A percentile compares a stretch with the other conserved stretches of the same genome.
phyloP scores from a whole-genome alignment of 1,284 basidiomycete genomes.

The Ustilago loliicola region DNA sequence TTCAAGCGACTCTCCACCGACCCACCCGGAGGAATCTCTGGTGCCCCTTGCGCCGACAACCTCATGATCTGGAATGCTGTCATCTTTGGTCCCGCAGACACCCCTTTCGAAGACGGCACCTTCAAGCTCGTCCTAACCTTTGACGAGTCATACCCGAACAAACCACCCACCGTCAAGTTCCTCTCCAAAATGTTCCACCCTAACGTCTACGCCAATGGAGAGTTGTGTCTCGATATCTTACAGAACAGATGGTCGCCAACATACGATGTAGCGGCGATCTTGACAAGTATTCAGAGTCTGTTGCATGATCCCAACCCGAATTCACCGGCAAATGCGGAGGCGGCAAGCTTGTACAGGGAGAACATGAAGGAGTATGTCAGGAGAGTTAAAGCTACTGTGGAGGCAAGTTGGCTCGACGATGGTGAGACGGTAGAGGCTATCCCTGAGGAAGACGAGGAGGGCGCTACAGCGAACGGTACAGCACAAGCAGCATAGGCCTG shows the following conservation, averaged over 20 bases:
- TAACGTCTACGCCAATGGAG: constrained; percentile 97
- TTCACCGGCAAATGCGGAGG: constrained; percentile 94
- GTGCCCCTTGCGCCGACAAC: constrained; percentile 95
- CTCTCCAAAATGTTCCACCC: constrained; percentile 98
- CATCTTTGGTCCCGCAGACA: constrained; percentile 98
- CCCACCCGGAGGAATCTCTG: constrained; percentile 94
- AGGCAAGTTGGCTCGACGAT: constrained; percentile 70
- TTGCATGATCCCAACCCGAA: constrained; percentile 98
- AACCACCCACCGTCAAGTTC: constrained; percentile 96
- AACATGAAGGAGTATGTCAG: constrained; percentile 99
- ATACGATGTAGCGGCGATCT: constrained; percentile 97
- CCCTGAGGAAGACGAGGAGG: constrained; percentile 43
- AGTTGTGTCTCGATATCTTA: constrained; percentile 96
- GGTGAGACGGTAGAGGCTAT: constrained; percentile 46
- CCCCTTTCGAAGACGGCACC: constrained; percentile 98
- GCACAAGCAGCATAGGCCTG: constrained; percentile 1
- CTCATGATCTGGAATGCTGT: constrained; percentile 99
- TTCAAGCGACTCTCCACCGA: constrained; percentile 95
- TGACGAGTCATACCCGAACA: constrained; percentile 98
- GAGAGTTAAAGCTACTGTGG: constrained; percentile 80
- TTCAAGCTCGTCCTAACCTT: constrained; percentile 96
- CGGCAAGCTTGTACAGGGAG: constrained; percentile 93
- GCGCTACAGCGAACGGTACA: constrained; percentile 3
- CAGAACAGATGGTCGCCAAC: constrained; percentile 99
- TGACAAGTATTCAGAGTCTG: constrained; percentile 94